Base-by-base conservation (phyloP, 768 basidiomycete genomes). In the Candolleomyces aberdarensis region DNA sequence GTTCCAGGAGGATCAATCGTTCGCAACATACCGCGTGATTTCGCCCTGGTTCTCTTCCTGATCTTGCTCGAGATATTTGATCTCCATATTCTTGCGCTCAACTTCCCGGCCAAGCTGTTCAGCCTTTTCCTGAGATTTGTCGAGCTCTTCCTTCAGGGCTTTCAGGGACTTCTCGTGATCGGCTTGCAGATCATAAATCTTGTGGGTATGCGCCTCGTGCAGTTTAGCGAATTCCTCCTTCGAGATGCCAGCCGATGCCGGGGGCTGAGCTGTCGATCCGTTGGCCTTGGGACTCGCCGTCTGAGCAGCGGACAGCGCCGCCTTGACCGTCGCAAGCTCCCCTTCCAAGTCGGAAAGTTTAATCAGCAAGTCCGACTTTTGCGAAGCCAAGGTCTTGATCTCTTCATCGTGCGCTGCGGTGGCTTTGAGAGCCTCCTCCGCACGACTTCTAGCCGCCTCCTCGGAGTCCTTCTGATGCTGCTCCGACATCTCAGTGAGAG, bases 141-240 rank as follows among this genome's bases (percentile, higher is more conserved):
- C 85, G 8, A 92, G 78, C 66, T 91, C 82, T 40, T 82, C 81
- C 67, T 74, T 80, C 54, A 88, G 57, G 43, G 65, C 76, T 65
- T 82, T 83, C 52, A 85, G 69, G 29, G 75, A 76, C 65, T 85
- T 86, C 32, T 86, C 85, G 67, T 90, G 84, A 20, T 82, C 83
- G 15, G 86, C 85, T 69, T 88, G 79, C 58, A 93, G 64, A 72
- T 94, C 91, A 56, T 86, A 76, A 64, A 95, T 70, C 76, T 89
- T 94, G 63, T 88, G 78, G 70, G 89, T 91, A 71, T 95, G 93
- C 5, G 93, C 93, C 71, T 92, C 89, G 64, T 94, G 89, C 68
- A 91, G 74, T 67, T 80, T 83, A 70, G 86, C 85, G 44, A 95
- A 74, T 59, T 94, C 92, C 64, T 92, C 91, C 65, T 85, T 87